Conservation (phyloP, 768 basidiomycete genomes). For the Lepiota venenata region DNA sequence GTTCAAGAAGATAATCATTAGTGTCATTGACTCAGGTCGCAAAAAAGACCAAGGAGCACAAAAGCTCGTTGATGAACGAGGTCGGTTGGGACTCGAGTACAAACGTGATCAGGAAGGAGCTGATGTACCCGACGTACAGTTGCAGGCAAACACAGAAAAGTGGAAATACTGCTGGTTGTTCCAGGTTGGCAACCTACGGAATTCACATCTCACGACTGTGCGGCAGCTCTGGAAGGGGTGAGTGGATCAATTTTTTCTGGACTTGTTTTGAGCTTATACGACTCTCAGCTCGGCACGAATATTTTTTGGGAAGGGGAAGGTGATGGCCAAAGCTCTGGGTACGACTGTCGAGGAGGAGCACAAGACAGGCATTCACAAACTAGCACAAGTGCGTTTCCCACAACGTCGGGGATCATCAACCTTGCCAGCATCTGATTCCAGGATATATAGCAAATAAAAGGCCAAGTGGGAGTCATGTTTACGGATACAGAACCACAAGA, state of each 20-base stretch:
- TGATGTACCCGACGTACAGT: constrained; percentile 34
- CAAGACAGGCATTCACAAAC: constrained; percentile 67
- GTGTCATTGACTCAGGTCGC: constrained; percentile 93
- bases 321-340: constrained; percentile 96
- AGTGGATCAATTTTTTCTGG: constrained; percentile 21
- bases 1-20: constrained; percentile 26
- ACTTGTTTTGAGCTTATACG: constrained; percentile 3
- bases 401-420: not conserved
- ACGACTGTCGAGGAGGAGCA: constrained; percentile 86
- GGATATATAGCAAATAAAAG: constrained; percentile 84
- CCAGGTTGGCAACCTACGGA: constrained; percentile 93
- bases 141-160: constrained; percentile 82
- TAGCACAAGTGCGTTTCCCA: constrained; percentile 60
- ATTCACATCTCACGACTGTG: constrained; percentile 91
- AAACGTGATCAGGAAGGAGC: too few species aligned
- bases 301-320: constrained; percentile 82
- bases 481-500: constrained; percentile 89
- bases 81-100: too few species aligned
- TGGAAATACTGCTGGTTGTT: constrained; percentile 97
- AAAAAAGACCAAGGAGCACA: constrained; percentile 92
- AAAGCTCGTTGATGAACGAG: constrained; percentile 77
- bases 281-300: constrained; percentile 73
- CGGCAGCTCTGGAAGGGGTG: constrained; percentile 92
- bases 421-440: constrained; percentile 6
- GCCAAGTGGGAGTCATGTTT: constrained; percentile 91